Evolutionary conservation across 805 yeast species (phyloP), one percentile per base, ranked within the genome.

Genomic region (Ogataea paraovalis): DNA sequence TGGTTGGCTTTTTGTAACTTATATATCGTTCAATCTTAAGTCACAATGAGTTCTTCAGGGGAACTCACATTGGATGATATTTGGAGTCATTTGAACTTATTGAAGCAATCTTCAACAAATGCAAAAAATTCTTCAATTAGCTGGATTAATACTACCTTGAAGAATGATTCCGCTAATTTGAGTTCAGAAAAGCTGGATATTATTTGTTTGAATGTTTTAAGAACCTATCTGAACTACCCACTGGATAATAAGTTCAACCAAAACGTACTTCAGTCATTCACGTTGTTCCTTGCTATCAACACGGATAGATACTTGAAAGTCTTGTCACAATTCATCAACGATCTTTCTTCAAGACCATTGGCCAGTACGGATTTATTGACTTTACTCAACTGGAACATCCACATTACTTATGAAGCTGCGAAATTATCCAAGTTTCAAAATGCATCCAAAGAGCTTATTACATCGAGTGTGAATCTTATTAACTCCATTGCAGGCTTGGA

Each of bases 351-450:
- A 2, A 59, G 55, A 19, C 64, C 66, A 2, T 66, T 75, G 48
- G 85, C 92, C 1, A 61, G 75, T 4, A 68, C 78, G 2, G 87
- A 81, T 61, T 68, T 82, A 50, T 60, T 81, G 52, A 74, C 83
- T 25, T 63, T 85, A 22, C 66, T 85, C 37, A 71, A 72, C 16
- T 85, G 91, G 90, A 64, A 72, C 41, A 71, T 73, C 43, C 60
- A 61, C 42, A 57, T 78, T 61, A 39, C 68, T 22, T 51, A 61
- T 39, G 47, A 57, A 19, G 57, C 66, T 8, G 47, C 59, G 5
- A 55, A 58, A 25, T 41, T 57, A 3, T 57, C 51, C 1, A 33
- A 55, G 19, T 66, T 70, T 39, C 56, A 61, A 16, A 27, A 46
- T 3, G 32, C 57, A 9, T 18, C 57, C 5, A 47, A 40, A 6